phyloP scores from a whole-genome alignment of 129 eudicot genomes.

The sunflower (Helianthus annuus) region HanXRQr2.0-SUNRISE NC_035444.2:35002529-35003028 shows the following conservation, averaged over 20 bases:
- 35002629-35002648: background rate
- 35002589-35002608: constrained; percentile 26
- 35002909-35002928: constrained; percentile 31
- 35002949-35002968: constrained; percentile 9
- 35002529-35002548: background rate
- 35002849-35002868: constrained; percentile 14
- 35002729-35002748: background rate
- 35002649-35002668: too few relatives aligned
- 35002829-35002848: constrained; percentile 13
- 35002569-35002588: background rate
- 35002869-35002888: constrained; percentile 15
- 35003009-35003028: constrained; percentile 2
- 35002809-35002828: background rate
- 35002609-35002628: constrained; percentile 26
- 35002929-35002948: constrained; percentile 27
- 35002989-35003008: constrained; percentile 14
- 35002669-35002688: background rate
- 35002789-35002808: constrained; percentile 15
- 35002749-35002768: background rate
- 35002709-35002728: constrained; percentile 12
- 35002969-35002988: constrained; percentile 24
- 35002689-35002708: background rate
- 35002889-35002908: constrained; percentile 9
- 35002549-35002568: constrained; percentile 3
- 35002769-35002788: constrained; percentile 11